A percentile compares a stretch with the other conserved stretches of the same genome.
phyloP scores from a whole-genome alignment of 2,329 filamentous ascomycete genomes.

The Colletotrichum australisinense region DNA sequence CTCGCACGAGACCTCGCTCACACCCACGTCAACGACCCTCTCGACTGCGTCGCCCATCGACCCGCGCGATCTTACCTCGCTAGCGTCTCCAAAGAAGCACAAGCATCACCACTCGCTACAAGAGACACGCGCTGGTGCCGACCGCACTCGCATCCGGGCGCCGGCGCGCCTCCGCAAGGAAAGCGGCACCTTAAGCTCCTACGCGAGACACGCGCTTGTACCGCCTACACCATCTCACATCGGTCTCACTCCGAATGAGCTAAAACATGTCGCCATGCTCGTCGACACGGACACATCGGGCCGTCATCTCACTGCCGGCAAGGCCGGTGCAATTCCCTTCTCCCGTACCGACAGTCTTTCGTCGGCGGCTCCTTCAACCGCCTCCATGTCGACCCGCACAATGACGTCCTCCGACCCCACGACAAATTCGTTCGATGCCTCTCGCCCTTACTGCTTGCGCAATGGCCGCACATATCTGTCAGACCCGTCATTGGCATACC shows the following conservation, averaged over 20 bases:
- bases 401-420: slow-evolving; percentile 62
- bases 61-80: slow-evolving; percentile 36
- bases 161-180: slow-evolving; percentile 27
- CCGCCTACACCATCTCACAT: slow-evolving; percentile 17
- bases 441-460: slow-evolving; percentile 72
- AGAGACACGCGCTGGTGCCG: slow-evolving; percentile 12
- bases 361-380: slow-evolving; percentile 55
- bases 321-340: slow-evolving; percentile 49
- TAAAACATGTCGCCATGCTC: slow-evolving; percentile 52
- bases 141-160: slow-evolving; percentile 18
- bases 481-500: slow-evolving; percentile 79
- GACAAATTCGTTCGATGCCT: slow-evolving; percentile 54
- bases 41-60: slow-evolving; percentile 30
- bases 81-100: slow-evolving; percentile 32
- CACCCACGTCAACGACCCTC: slow-evolving; percentile 28
- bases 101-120: slow-evolving; percentile 28
- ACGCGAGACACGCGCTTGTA: slow-evolving; percentile 21
- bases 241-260: slow-evolving; percentile 39
- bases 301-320: slow-evolving; percentile 38
- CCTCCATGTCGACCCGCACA: slow-evolving; percentile 54
- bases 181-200: slow-evolving; percentile 27
- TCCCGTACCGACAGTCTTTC: slow-evolving; percentile 59
- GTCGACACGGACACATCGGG: slow-evolving; percentile 40
- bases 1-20: slow-evolving; percentile 37
- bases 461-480: slow-evolving; percentile 87